Base-by-base conservation (phyloP, 768 basidiomycete genomes). In the Cystobasidium onofrii region DNA sequence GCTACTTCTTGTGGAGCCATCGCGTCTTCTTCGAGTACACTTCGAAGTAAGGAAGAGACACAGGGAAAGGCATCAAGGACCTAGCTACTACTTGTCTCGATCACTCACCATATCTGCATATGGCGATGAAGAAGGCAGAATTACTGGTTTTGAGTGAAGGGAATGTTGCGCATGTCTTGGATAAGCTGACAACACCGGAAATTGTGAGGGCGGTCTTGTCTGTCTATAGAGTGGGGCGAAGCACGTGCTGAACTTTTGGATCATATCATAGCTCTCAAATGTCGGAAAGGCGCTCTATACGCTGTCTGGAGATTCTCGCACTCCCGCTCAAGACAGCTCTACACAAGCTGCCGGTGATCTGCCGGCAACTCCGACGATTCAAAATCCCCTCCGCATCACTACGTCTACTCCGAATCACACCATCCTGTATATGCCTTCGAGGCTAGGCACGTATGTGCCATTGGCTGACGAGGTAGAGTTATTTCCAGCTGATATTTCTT, bases 401-500 rank as follows among this genome's bases (percentile, higher is more conserved):
- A 36, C 54, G 25, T n/a, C 10, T 15, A 71, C 69, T 23, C 69
- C 69, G 27, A 27, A 31, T 10, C 69, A 71, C 36, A 71, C 3
- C 41, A 7, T 71, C 7, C 54, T 71, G 29, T 71, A 54, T 52
- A 71, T 71, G 69, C 69, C 69, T 9, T 71, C 69, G 17, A 52
- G 69, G 15, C 41, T 71, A 27, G 69, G 52, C 3, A 60, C 6
- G 52, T 71, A 18, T 6, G 54, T 23, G 15, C n/a, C 7, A 25
- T n/a, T n/a, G n/a, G n/a, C n/a, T n/a, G n/a, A n/a, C n/a, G n/a
- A n/a, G n/a, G n/a, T n/a, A n/a, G n/a, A n/a, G n/a, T n/a, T n/a
- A n/a, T n/a, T 4, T 25, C 12, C 18, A 57, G 18, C 18, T 6
- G 31, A 39, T 27, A 6, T 43, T 43, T 4, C 15, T 3, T 2